Evolutionary conservation across 129 eudicot genomes (phyloP).

Genomic region (Lactuca saligna): DNA sequence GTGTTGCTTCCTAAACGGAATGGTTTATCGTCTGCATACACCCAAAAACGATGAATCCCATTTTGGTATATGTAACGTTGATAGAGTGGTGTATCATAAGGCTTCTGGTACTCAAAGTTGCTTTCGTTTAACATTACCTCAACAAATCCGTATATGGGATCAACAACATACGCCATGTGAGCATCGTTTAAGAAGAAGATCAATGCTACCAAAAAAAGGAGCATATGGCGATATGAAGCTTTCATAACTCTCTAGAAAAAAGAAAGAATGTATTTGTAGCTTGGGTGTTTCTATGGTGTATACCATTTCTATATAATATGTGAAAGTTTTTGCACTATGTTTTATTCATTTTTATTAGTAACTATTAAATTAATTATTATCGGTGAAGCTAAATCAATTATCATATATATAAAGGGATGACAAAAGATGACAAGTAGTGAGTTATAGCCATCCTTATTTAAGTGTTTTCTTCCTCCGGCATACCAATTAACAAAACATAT

Average conservation of each 20-base stretch:
- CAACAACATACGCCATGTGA: neutral
- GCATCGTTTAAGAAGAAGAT: slow-evolving; percentile 16
- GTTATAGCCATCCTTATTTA: neutral
- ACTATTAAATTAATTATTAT: no score
- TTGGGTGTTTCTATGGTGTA: neutral
- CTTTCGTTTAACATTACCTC: slow-evolving; percentile 28
- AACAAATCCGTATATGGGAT: slow-evolving; percentile 40
- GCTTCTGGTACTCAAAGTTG: slow-evolving; percentile 31
- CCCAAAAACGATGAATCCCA: slow-evolving; percentile 41
- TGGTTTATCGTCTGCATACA: slow-evolving; percentile 38
- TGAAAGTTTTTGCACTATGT: neutral
- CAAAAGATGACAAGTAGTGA: neutral
- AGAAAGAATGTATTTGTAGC: neutral
- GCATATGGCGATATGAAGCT: neutral
- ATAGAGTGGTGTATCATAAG: slow-evolving; percentile 32
- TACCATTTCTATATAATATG: slow-evolving; percentile 1
- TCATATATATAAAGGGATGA: neutral
- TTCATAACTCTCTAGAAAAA: neutral
- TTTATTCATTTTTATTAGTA: no score
- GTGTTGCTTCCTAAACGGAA: slow-evolving; percentile 28
- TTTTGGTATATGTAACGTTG: slow-evolving; percentile 35
- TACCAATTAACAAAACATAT: neutral
- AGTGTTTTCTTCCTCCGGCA: neutral
- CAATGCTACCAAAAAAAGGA: slow-evolving; percentile 2
- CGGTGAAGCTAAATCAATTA: neutral